Base-by-base conservation (phyloP, 1,284 basidiomycete genomes). In the Bondarzewia mesenterica region DNA sequence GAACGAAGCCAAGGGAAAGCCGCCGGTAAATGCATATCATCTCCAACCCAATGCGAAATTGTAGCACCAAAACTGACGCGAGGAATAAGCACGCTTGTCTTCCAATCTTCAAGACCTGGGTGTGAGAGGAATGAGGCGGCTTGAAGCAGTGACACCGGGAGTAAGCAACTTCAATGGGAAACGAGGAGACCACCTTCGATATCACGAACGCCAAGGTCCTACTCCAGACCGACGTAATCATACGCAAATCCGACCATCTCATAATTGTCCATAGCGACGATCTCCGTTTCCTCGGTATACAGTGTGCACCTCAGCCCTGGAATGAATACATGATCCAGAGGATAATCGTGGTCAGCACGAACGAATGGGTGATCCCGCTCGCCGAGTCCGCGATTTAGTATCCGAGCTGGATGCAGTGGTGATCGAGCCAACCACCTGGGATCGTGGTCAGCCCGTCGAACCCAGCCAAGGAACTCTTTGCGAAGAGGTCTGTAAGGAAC, bases 201-300 rank as follows among this genome's bases (percentile, higher is more conserved):
- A 20, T 52, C 50, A 23, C 36, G 43, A 14, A 49, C 42, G 46
- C 55, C 55, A 8, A 56, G 51, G 25, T 56, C 56, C 47, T 44
- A 42, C 42, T 89, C 86, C 51, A 89, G 65, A 14, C 80, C 83
- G 51, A 89, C 88, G 57, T 90, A 93, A 68, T 93, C 89, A 63
- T 93, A 92, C n/a, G 88, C 88, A 57, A 84, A 92, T 69, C 97
- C 94, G 59, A 94, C 94, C 74, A 96, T 85, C 71, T 94, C 89
- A 12, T 84, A 80, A 60, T 96, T 90, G 64, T 98, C 95, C 54
- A 96, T 84, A 54, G 95, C 95, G 51, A 97, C 71, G 52, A 93
- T 85, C 72, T 98, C 94, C 26, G 82, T 79, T 55, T 93, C 88
- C 58, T 95, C 93, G 26, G 72, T 68, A n/a, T n/a, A n/a, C n/a